phyloP scores from a whole-genome alignment of 2,329 filamentous ascomycete species.

The Lecanoromycetidae sp. region DNA sequence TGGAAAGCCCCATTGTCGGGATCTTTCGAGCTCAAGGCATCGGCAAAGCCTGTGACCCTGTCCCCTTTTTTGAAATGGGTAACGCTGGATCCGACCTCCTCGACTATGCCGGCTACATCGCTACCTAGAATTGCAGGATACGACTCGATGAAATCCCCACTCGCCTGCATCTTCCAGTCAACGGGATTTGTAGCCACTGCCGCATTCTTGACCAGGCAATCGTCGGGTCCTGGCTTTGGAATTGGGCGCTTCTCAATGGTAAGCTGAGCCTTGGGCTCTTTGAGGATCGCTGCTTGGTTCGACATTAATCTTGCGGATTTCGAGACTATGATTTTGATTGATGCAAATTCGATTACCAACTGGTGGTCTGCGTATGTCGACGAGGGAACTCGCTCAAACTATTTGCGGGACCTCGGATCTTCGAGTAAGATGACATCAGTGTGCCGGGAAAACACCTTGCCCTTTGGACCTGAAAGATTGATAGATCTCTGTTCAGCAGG shows the following conservation, averaged over 20 bases:
- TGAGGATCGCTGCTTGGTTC: constrained; percentile 16
- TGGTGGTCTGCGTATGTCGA: too few species aligned
- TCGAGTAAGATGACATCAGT: too few species aligned
- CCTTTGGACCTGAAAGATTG: too few species aligned
- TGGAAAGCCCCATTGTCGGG: constrained; percentile 16
- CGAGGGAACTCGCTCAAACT: too few species aligned
- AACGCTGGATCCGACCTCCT: constrained; percentile 12
- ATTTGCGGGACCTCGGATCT: too few species aligned
- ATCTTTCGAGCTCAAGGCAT: constrained; percentile 3
- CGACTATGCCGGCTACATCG: constrained; percentile 15
- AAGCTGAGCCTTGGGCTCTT: constrained; percentile 14
- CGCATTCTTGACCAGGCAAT: constrained; percentile 27
- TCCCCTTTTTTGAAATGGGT: constrained; percentile 19
- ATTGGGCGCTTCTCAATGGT: constrained; percentile 22
- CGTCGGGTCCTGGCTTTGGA: constrained; percentile 24
- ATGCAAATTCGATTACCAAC: too few species aligned
- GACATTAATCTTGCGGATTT: constrained; percentile 16
- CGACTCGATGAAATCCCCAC: constrained; percentile 7
- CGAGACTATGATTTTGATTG: background rate
- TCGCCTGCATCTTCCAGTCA: constrained; percentile 21
- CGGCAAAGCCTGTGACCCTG: constrained; percentile 16
- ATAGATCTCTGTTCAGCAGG: too few species aligned
- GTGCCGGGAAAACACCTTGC: too few species aligned
- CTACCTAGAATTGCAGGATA: constrained; percentile 17
- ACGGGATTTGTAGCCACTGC: constrained; percentile 30